Evolutionary conservation across 2,329 filamentous ascomycete genomes (phyloP).

Genomic region (Calonectria montana): DNA sequence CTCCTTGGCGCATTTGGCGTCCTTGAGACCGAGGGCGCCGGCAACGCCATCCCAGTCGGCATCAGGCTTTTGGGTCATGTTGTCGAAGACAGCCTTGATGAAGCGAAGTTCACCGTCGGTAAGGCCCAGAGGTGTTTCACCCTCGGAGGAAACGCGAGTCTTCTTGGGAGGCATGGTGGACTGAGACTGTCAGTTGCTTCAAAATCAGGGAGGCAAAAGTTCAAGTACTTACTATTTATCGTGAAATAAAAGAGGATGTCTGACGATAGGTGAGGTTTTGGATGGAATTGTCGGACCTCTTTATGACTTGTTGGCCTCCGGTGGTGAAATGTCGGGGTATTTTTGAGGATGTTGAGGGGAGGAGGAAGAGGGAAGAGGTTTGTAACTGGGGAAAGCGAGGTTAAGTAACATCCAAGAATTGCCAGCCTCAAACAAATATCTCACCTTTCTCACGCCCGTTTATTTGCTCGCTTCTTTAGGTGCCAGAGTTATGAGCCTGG

Average conservation of each 20-base stretch:
- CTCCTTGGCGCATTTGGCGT: constrained; percentile 55
- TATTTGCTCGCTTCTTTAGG: neutral
- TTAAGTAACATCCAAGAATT: neutral
- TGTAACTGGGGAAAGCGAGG: neutral
- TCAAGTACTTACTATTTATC: constrained; percentile 13
- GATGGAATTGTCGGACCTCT: neutral
- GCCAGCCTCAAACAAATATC: neutral
- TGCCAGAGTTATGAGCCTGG: neutral
- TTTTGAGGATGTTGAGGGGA: neutral
- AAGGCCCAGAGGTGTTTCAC: constrained; percentile 38
- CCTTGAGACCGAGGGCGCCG: constrained; percentile 49
- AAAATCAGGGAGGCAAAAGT: no score
- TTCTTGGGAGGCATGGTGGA: constrained; percentile 49
- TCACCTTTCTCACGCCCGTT: neutral
- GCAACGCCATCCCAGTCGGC: constrained; percentile 56
- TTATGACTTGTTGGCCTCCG: neutral
- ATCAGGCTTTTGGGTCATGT: constrained; percentile 54
- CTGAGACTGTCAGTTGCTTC: neutral
- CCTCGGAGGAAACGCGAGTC: constrained; percentile 30
- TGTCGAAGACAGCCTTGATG: constrained; percentile 55
- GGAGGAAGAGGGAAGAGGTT: neutral
- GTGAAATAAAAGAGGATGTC: neutral
- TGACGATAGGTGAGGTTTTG: neutral
- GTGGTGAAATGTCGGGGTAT: neutral
- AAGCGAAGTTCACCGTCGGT: constrained; percentile 52